A percentile compares a stretch with the other conserved stretches of the same genome.
phyloP scores from a whole-genome alignment of 768 basidiomycete species.

The Macrolepiota dolichaula region DNA sequence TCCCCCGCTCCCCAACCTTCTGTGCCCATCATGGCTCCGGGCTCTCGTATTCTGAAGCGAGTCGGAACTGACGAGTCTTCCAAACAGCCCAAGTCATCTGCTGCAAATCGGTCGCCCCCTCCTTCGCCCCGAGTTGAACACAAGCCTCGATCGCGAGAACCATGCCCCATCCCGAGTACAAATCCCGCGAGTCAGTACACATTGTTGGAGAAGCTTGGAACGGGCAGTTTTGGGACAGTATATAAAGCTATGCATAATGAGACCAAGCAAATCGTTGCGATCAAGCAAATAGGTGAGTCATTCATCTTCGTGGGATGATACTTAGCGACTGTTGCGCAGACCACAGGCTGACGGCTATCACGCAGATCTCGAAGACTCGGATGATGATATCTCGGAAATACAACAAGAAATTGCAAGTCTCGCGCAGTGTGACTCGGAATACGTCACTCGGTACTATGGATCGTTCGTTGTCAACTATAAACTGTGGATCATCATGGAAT shows the following conservation, averaged over 20 bases:
- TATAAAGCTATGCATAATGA: slow-evolving; percentile 97
- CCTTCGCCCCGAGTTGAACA: slow-evolving; percentile 44
- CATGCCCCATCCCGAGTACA: slow-evolving; percentile 66
- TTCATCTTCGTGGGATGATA: slow-evolving; percentile 2
- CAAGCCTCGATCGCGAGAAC: slow-evolving; percentile 44
- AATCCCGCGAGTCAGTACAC: slow-evolving; percentile 92
- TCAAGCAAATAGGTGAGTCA: slow-evolving; percentile 93
- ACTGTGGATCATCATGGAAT: slow-evolving; percentile 99
- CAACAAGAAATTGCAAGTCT: slow-evolving; percentile 98
- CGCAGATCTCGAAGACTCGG: slow-evolving; percentile 93
- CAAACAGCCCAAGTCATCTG: slow-evolving; percentile 37
- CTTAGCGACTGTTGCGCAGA: not conserved
- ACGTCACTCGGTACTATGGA: slow-evolving; percentile 94
- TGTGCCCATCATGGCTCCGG: slow-evolving; percentile 11
- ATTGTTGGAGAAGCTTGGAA: slow-evolving; percentile 93
- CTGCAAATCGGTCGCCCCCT: slow-evolving; percentile 43
- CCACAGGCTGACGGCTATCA: slow-evolving; percentile 6
- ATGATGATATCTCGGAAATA: slow-evolving; percentile 98
- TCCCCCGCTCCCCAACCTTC: slow-evolving; percentile 9
- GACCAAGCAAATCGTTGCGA: slow-evolving; percentile 91
- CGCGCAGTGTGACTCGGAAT: slow-evolving; percentile 93
- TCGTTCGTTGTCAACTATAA: slow-evolving; percentile 97
- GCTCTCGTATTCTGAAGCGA: slow-evolving; percentile 14
- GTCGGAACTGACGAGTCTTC: slow-evolving; percentile 10
- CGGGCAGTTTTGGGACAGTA: slow-evolving; percentile 94